These are phyloP conservation scores for Diaporthe capsici DNA, from an alignment of 2,329 filamentous ascomycete genomes.

Conservation along the genomic window DNA sequence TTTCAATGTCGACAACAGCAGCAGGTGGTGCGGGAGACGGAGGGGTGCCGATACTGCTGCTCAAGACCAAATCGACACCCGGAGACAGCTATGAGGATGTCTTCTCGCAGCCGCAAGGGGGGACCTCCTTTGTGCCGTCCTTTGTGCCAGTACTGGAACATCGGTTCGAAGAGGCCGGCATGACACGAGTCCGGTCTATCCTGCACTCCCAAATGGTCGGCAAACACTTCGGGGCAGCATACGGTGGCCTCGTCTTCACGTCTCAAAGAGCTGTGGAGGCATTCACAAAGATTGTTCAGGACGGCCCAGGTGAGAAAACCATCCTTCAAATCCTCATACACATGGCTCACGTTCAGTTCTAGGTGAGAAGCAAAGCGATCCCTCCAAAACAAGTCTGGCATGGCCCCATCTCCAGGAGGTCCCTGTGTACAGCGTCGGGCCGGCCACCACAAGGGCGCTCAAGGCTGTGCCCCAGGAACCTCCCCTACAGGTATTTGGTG, in stretches of 20 bases:
- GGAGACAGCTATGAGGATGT: slow-evolving; percentile 80
- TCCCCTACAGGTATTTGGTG: slow-evolving; percentile 77
- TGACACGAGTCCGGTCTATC: slow-evolving; percentile 65
- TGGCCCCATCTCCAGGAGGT: slow-evolving; percentile 71
- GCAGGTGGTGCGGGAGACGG: not conserved
- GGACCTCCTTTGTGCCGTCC: slow-evolving; percentile 68
- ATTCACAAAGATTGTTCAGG: slow-evolving; percentile 74
- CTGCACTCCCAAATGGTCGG: slow-evolving; percentile 62
- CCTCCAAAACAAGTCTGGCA: slow-evolving; percentile 6
- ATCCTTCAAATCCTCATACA: slow-evolving; percentile 18
- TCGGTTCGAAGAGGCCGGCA: slow-evolving; percentile 71
- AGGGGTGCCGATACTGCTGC: slow-evolving; percentile 74
- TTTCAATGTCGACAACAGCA: slow-evolving; percentile 38
- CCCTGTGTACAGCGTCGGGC: slow-evolving; percentile 83
- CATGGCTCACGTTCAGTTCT: slow-evolving; percentile 44
- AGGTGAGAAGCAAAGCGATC: slow-evolving; percentile 3
- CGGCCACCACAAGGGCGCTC: slow-evolving; percentile 84
- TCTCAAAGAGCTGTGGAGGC: slow-evolving; percentile 88
- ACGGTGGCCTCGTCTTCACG: slow-evolving; percentile 87
- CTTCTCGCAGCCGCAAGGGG: slow-evolving; percentile 63
- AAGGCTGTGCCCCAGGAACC: slow-evolving; percentile 65
- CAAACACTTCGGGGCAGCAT: slow-evolving; percentile 57
- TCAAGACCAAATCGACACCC: slow-evolving; percentile 83
- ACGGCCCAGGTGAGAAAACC: slow-evolving; percentile 58
- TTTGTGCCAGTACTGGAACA: slow-evolving; percentile 87